Evolutionary conservation across 139 green algal species (phyloP), one percentile per base, ranked within the genome.

Genomic region (Pedinophyceae sp.): DNA sequence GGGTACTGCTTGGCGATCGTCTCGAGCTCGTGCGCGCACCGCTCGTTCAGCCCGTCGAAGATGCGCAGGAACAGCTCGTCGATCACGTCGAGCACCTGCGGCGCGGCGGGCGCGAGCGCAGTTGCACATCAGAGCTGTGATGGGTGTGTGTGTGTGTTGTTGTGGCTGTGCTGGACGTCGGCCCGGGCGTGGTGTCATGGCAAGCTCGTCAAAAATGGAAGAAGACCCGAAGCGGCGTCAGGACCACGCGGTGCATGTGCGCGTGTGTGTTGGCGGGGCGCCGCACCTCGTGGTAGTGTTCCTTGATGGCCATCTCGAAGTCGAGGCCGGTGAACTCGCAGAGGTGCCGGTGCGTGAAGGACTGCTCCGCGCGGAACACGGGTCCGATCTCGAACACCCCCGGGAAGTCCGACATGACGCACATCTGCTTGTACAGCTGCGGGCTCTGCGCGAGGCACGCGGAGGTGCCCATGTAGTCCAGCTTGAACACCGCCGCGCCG

Each of bases 391-490:
- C 91, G 67, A 95, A 97, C 25, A 98, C 89, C 4, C 80, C 61
- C 3, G 77, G 78, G 41, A 93, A 75, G 79, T 97, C 91, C 0
- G 80, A 75, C 43, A 69, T 86, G 66, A 98, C 92, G 38, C 86
- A 85, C 89, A 98, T 97, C 77, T 97, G 89, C 70, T 97, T 97
- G 73, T 94, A 95, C 54, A 97, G 77, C 74, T 97, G 88, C 41
- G 88, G 88, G 1, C 67, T 84, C 68, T 94, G 88, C 38, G 91
- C 91, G 40, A 98, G 72, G 74, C 91, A 98, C 39, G 76, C 91
- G 26, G 74, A 65, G 3, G 56, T 73, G 15, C 85, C 89, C 78
- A 96, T 92, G 80, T 98, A 98, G 52, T 96, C 74, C 25, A 94
- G 67, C 50, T 61, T 64, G 82, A 98, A 98, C 27, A 96, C 89